Conservation (phyloP, 805 yeast species). For the Wickerhamiella domercqiae region DNA sequence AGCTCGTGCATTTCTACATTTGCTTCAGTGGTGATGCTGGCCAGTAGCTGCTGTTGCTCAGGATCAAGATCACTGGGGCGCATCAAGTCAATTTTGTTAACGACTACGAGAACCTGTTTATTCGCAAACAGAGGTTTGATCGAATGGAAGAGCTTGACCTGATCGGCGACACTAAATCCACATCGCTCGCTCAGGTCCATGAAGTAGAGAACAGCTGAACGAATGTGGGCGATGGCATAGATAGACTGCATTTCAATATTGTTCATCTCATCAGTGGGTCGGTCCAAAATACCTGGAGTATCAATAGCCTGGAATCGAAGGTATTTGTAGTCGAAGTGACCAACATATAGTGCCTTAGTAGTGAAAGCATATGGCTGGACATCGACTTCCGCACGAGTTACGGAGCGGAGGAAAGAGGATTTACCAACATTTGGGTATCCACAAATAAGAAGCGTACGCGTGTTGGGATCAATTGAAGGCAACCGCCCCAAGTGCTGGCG, state of each 20-base stretch:
- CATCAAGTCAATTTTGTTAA: slow-evolving; percentile 89
- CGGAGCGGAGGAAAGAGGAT: slow-evolving; percentile 81
- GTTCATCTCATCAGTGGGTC: slow-evolving; percentile 99
- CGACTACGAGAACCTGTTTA: slow-evolving; percentile 87
- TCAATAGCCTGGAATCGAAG: slow-evolving; percentile 97
- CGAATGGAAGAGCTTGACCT: slow-evolving; percentile 90
- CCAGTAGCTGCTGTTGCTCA: slow-evolving; percentile 56
- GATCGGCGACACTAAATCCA: slow-evolving; percentile 95
- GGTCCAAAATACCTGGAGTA: slow-evolving; percentile 96
- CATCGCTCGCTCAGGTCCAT: slow-evolving; percentile 99
- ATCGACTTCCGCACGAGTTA: slow-evolving; percentile 97
- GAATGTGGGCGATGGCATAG: slow-evolving; percentile 94
- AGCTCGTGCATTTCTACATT: slow-evolving; percentile 88
- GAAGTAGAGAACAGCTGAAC: slow-evolving; percentile 91
- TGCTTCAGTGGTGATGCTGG: slow-evolving; percentile 38
- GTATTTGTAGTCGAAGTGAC: slow-evolving; percentile 97
- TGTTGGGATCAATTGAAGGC: slow-evolving; percentile 96
- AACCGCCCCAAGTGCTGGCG: slow-evolving; percentile 98
- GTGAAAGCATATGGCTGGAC: slow-evolving; percentile 99
- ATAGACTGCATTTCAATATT: slow-evolving; percentile 99
- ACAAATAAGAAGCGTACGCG: slow-evolving; percentile 91
- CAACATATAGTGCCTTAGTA: slow-evolving; percentile 91
- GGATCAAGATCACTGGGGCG: slow-evolving; percentile 67
- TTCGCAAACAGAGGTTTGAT: slow-evolving; percentile 95
- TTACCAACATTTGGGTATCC: slow-evolving; percentile 99